These are phyloP conservation scores for Termitomyces sp. DNA, from an alignment of 768 basidiomycete species.

Conservation along the genomic window DNA sequence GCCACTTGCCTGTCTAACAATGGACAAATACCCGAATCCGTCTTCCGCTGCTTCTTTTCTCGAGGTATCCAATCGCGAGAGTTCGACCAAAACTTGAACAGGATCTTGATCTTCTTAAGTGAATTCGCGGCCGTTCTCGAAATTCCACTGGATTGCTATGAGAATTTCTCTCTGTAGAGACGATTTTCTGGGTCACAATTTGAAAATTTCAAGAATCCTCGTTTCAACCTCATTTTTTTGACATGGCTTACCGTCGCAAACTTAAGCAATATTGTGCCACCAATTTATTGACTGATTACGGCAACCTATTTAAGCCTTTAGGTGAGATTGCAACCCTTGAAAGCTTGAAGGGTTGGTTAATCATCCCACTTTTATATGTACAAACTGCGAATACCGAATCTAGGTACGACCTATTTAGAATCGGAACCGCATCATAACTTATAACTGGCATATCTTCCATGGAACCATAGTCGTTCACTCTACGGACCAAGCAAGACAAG, in stretches of 20 bases:
- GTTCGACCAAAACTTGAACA: not conserved
- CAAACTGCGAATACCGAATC: constrained; percentile 3
- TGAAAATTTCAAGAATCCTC: not conserved
- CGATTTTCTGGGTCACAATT: not conserved
- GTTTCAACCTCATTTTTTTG: not conserved
- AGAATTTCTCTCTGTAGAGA: not conserved
- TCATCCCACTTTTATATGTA: not conserved
- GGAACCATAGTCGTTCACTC: not conserved
- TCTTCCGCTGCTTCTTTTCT: not conserved
- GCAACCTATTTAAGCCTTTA: not conserved
- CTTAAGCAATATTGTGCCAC: not conserved
- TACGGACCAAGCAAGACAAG: not conserved
- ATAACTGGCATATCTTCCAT: not conserved
- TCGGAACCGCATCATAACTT: not conserved
- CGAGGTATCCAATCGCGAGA: not conserved
- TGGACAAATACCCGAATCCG: constrained; percentile 5
- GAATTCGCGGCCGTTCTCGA: not conserved
- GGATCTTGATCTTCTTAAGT: not conserved
- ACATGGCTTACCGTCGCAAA: not conserved
- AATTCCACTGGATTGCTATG: not conserved
- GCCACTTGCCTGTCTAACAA: constrained; percentile 11
- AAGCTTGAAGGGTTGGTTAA: constrained; percentile 1
- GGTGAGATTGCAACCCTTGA: constrained; percentile 1
- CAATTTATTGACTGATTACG: not conserved
- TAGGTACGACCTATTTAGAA: constrained; percentile 1